Percentiles rank a stretch among this genome's conserved stretches.
Conservation (phyloP, 768 basidiomycete species). For the Termitomyces sp. region DNA sequence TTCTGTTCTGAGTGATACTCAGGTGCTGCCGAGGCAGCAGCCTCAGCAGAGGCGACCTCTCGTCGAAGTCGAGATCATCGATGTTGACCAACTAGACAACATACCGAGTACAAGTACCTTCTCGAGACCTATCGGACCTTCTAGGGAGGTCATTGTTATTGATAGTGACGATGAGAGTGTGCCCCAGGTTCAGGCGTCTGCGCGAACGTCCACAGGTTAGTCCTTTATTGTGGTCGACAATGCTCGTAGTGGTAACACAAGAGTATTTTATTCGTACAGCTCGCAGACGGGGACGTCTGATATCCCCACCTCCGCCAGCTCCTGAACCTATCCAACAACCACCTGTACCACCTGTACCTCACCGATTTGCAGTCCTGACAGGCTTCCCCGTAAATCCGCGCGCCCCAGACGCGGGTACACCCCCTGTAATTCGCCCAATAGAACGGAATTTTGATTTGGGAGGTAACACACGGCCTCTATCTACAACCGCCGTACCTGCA, state of each 20-base stretch:
- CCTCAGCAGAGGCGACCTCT: constrained; percentile 18
- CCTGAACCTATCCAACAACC: constrained; percentile 36
- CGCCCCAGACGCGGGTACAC: constrained; percentile 24
- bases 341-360: constrained; percentile 53
- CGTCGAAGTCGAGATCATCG: constrained; percentile 43
- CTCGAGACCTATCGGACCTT: constrained; percentile 1
- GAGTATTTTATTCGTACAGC: background rate
- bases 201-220: constrained; percentile 14
- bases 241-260: background rate
- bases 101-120: constrained; percentile 10
- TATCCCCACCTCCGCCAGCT: constrained; percentile 43
- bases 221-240: background rate
- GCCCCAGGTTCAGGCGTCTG: constrained; percentile 14
- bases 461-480: constrained; percentile 17
- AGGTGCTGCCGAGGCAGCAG: constrained; percentile 4
- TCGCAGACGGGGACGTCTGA: constrained; percentile 18
- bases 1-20: constrained; percentile 20
- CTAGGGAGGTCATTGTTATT: constrained; percentile 30
- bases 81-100: constrained; percentile 37
- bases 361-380: constrained; percentile 27
- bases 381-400: constrained; percentile 36
- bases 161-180: constrained; percentile 34
- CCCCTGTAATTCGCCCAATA: constrained; percentile 47
- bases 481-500: constrained; percentile 11
- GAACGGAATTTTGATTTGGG: constrained; percentile 53